Conservation (phyloP, 23 red algal species). For the Agarophyton chilense region DNA sequence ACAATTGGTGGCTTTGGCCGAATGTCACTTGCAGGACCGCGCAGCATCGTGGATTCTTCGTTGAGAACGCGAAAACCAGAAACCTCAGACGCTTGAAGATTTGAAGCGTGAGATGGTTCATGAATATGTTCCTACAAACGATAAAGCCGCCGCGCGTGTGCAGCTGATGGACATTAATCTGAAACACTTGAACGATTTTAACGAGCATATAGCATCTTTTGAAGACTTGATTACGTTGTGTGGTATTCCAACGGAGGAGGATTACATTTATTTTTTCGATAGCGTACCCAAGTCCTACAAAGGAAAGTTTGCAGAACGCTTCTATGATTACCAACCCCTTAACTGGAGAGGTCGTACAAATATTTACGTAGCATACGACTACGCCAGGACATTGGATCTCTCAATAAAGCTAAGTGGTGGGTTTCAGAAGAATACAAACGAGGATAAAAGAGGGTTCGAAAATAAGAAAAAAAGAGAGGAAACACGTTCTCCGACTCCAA, state of each 20-base stretch:
- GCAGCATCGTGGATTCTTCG: conserved; percentile 26
- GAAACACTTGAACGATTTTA: not conserved
- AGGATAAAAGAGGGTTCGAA: no score
- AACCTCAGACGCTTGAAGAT: conserved; percentile 4
- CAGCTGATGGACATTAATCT: conserved; percentile 27
- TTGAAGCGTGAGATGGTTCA: conserved; percentile 4
- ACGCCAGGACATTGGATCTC: not conserved
- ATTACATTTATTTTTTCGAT: not conserved
- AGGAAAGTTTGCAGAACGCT: conserved; percentile 3
- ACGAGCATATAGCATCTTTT: conserved; percentile 34
- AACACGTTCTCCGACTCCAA: no score
- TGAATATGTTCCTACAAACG: conserved; percentile 36
- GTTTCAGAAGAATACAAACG: no score
- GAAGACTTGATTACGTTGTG: conserved; percentile 7
- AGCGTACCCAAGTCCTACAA: conserved; percentile 26
- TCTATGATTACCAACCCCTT: not conserved
- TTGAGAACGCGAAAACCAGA: conserved; percentile 17
- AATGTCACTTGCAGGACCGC: conserved; percentile 38
- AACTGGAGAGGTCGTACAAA: not conserved
- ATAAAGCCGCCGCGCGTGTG: conserved; percentile 13
- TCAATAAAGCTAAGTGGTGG: conserved; percentile 12
- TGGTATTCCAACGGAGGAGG: conserved; percentile 8
- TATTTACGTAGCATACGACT: conserved; percentile 23
- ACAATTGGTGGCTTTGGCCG: conserved; percentile 21
- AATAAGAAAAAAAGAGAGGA: no score